phyloP scores from a whole-genome alignment of 2,329 filamentous ascomycete species.

The Emergomyces africanus region DNA sequence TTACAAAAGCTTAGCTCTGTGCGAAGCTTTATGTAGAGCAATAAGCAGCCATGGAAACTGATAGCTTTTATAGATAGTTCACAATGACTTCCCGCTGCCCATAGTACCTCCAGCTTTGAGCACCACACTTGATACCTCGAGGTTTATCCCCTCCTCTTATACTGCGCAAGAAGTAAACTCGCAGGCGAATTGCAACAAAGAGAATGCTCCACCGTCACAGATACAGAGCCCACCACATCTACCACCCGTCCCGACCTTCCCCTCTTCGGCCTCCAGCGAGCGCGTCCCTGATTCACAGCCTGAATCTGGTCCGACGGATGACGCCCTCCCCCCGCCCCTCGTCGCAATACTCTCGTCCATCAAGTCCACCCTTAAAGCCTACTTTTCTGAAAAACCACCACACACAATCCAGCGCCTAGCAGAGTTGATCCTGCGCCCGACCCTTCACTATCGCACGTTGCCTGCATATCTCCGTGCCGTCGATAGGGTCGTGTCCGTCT shows the following conservation, averaged over 20 bases:
- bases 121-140: conserved; percentile 19
- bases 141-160: conserved; percentile 15
- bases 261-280: conserved; percentile 28
- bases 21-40: not conserved
- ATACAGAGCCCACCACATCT: conserved; percentile 20
- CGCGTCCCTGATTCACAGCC: conserved; percentile 31
- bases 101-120: conserved; percentile 36
- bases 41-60: conserved; percentile 2
- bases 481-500: conserved; percentile 81
- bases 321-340: conserved; percentile 50
- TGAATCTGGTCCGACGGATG: conserved; percentile 33
- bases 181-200: conserved; percentile 25
- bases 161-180: conserved; percentile 17
- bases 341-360: conserved; percentile 50
- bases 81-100: conserved; percentile 63
- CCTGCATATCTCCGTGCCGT: conserved; percentile 80
- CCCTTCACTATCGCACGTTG: conserved; percentile 65
- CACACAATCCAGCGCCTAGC: conserved; percentile 87
- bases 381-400: conserved; percentile 65
- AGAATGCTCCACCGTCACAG: conserved; percentile 21
- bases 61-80: conserved; percentile 48
- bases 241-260: conserved; percentile 27
- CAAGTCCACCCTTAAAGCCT: conserved; percentile 44
- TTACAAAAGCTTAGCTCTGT: not conserved
- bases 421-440: conserved; percentile 69